Base-by-base conservation (phyloP, 345 rosid genomes). In the Melastoma malabathricum region DNA sequence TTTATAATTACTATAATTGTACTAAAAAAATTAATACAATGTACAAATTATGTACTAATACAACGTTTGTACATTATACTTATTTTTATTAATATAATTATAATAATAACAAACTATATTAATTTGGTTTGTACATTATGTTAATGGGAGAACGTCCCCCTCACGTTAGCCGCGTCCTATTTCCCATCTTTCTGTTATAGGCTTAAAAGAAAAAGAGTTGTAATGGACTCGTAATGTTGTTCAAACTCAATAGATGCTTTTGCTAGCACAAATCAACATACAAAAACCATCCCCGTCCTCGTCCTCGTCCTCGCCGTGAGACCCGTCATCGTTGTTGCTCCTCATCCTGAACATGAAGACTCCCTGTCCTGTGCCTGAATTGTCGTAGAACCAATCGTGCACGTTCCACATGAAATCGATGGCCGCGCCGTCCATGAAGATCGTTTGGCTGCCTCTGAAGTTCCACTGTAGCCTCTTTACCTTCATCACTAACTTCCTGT, bases 391-490 rank as follows among this genome's bases (percentile, higher is more conserved):
- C 98, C 96, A 90, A 54, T 77, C 85, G 72, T 90, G 96, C 10
- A 82, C 92, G 67, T 90, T 95, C 98, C 98, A 90, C 83, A 90
- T 58, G 64, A 90, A 58, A 74, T 90, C 94, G 59, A 90, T 81
- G 12, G 78, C 67, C 68, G 83, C 72, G 2, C 92, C 94, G 55
- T 90, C 92, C 15, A 86, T 51, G 59, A 86, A 90, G 18, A 90
- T 81, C 2, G 85, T 81, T 59, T 86, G 97, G 54, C 87, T 89
- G 50, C 97, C 95, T 59, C 97, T 72, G 54, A 89, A 89, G 59
- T 86, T 89, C 98, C 96, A 86, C 19, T 81, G 94, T 60, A 90
- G 54, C 57, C 86, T 86, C 77, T 86, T 83, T 20, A 90, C 94
- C 4, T 77, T 69, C 23, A 81, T 80, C 63, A 80, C 89, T 22